Base-by-base conservation (phyloP, 169 alveolate species). In the Plasmodium gonderi region DNA sequence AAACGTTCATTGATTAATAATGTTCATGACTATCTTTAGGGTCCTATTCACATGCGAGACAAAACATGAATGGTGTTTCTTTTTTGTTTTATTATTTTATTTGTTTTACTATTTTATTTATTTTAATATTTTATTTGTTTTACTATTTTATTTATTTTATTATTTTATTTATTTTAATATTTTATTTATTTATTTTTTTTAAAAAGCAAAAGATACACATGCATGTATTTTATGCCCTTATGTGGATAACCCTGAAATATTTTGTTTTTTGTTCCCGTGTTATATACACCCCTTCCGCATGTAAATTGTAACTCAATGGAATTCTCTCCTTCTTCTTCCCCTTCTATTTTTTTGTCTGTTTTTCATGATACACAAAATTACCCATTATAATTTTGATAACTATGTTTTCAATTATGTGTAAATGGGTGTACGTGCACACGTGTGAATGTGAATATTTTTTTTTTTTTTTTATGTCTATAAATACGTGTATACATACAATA, bases 391-490 rank as follows among this genome's bases (percentile, higher is more conserved):
- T 26, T 20, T 20, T 31, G 14, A 9, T 12, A 38, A 38, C 14
- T 75, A 23, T 75, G 68, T 75, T 75, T 49, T 75, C 29, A 75
- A 17, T 33, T 69, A 69, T 36, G 65, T 45, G 33, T 38, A 75
- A 1, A 42, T 11, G 38, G 26, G 38, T 8, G 68, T 40, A 42
- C 26, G 54, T 20, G 64, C 31, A 54, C n/a, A 14, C n/a, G n/a
- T n/a, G 20, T 54, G 31, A 11, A 3, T 3, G n/a, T 54, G 23
- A 11, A 23, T n/a, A n/a, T 74, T 38, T 74, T 29, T 74, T 74
- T 6, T 33, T 5, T 38, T 75, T 38, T 36, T 40, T 38, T 49
- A 31, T 75, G n/a, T 20, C 45, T 49, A 75, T 75, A 40, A 23
- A 42, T 40, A 40, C 20, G 11, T 23, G 40, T 40, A 11, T 7